Base-by-base conservation (phyloP, 805 yeast genomes). In the Candida jianshihensis region DNA sequence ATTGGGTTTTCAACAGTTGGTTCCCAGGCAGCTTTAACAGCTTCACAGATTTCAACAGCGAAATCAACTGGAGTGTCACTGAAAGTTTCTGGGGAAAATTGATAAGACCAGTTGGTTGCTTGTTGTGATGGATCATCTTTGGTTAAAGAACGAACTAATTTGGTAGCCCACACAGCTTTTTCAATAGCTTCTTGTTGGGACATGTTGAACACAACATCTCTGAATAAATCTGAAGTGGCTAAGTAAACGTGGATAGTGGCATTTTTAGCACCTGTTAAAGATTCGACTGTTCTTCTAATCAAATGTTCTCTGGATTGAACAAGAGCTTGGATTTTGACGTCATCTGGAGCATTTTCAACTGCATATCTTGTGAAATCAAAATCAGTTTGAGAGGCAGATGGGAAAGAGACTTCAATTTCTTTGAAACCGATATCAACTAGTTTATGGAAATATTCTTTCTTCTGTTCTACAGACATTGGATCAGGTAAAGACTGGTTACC, bases 401-500 rank as follows among this genome's bases (percentile, higher is more conserved):
- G 90, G 63, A 81, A 81, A 3, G 86, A 67, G 32, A 81, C 90
- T 59, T 81, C 90, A 49, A 81, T 81, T 62, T 81, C 90, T 54
- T 81, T 81, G 64, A 81, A 81, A 2, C 90, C 90, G 39, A 81
- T 65, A 39, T 81, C 85, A 8, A 81, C 49, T 47, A 81, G 65
- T 59, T 81, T 81, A 49, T 78, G 78, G 67, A 81, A 81, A 56
- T 81, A 81, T 51, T 75, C 79, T 53, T 80, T 79, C 61, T 81
- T 81, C 58, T 81, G 84, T 35, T 69, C 77, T 13, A 81, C 73
- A 9, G 81, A 69, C 90, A 81, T 81, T 20, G 90, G 90, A 61
- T 81, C 90, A 19, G 90, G 90, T 39, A 81, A 66, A 15, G 88
- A 75, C 57, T 81, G 90, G 61, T 81, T 81, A 44, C 90, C 90